Percentiles rank a stretch among this genome's conserved stretches.
Evolutionary conservation across 805 yeast species (phyloP).

Genomic region (Wickerhamiella shivajii): DNA sequence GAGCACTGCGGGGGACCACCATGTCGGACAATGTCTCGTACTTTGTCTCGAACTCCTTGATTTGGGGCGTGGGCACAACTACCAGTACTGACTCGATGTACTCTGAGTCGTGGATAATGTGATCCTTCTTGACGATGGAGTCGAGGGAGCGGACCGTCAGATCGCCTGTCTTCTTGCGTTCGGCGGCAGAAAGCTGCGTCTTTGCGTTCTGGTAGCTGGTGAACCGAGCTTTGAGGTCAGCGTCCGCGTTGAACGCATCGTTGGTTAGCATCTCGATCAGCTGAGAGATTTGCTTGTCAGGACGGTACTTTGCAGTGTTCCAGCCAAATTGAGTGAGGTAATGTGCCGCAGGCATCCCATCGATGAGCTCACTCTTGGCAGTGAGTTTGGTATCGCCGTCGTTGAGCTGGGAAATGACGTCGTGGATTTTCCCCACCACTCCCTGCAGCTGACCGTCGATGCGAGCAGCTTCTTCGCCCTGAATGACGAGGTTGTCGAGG

Average conservation of each 20-base stretch:
- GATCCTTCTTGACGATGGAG: constrained; percentile 67
- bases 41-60: constrained; percentile 42
- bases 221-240: constrained; percentile 67
- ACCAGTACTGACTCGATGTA: constrained; percentile 73
- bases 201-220: constrained; percentile 68
- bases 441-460: constrained; percentile 62
- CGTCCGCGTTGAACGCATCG: constrained; percentile 73
- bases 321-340: constrained; percentile 68
- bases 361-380: constrained; percentile 36
- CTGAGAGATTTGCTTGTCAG: constrained; percentile 69
- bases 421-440: constrained; percentile 62
- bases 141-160: constrained; percentile 81
- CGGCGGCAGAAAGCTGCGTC: constrained; percentile 72
- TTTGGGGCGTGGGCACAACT: constrained; percentile 65
- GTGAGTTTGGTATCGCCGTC: constrained; percentile 30
- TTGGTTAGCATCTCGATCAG: constrained; percentile 52
- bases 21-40: constrained; percentile 69
- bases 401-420: constrained; percentile 42
- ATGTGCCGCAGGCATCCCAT: constrained; percentile 40
- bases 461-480: constrained; percentile 77
- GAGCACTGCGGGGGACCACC: constrained; percentile 88
- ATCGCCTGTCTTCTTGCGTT: constrained; percentile 88
- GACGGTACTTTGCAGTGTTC: constrained; percentile 76
- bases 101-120: constrained; percentile 75
- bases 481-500: constrained; percentile 76